Conservation (phyloP, 1,284 basidiomycete genomes). For the Apiotrichum montevideense region DNA sequence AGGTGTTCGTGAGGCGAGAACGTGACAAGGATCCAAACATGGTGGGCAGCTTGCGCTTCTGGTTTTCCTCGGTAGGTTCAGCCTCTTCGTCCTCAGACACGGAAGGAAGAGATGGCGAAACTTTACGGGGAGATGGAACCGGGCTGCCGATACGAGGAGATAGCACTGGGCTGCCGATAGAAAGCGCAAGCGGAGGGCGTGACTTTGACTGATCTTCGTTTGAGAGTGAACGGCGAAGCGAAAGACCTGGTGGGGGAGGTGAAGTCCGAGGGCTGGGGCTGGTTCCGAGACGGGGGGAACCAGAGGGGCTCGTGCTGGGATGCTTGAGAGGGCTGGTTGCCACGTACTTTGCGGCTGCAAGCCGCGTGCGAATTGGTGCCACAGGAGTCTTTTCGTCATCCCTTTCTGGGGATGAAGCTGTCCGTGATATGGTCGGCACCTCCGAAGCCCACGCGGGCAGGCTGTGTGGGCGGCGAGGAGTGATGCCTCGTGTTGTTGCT, state of each 20-base stretch:
- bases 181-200: background rate
- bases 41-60: background rate
- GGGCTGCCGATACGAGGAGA: background rate
- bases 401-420: background rate
- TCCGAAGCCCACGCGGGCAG: background rate
- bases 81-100: constrained; percentile 2
- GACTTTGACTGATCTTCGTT: background rate
- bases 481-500: background rate
- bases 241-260: background rate
- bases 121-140: background rate
- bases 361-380: background rate
- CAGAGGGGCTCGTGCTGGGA: background rate
- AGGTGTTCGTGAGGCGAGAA: background rate
- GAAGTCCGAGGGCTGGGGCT: background rate
- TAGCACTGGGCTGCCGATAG: background rate
- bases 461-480: background rate
- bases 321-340: background rate
- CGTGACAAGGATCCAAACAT: background rate
- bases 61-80: too few species aligned
- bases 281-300: background rate
- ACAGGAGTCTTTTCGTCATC: constrained; percentile 3
- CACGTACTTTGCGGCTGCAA: constrained; percentile 1
- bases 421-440: background rate
- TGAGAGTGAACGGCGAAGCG: background rate
- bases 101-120: background rate